phyloP scores from a whole-genome alignment of 352 stramenopile genomes.

The Pythium vanterpoolii region DNA sequence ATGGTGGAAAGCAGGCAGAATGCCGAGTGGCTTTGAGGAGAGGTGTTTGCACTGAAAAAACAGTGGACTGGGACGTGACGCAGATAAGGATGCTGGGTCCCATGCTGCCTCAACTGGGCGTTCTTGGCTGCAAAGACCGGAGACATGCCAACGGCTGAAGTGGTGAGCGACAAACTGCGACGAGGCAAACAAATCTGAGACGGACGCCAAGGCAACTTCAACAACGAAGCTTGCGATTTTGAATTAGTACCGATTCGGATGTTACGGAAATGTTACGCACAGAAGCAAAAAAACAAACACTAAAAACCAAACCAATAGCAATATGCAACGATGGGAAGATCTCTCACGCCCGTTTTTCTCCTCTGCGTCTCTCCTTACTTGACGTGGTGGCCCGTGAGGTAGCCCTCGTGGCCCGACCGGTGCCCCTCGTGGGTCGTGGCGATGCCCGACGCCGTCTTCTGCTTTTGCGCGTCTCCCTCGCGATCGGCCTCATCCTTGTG shows the following conservation, averaged over 20 bases:
- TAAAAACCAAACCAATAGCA: neutral
- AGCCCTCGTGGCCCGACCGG: neutral
- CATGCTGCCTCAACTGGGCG: no score
- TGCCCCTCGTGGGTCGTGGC: constrained; percentile 8
- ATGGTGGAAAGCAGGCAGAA: constrained; percentile 3
- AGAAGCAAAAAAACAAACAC: neutral
- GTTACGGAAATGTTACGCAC: neutral
- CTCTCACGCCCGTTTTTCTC: neutral
- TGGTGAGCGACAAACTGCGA: neutral
- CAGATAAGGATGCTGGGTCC: no score
- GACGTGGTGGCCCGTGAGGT: constrained; percentile 10
- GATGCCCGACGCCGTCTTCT: neutral
- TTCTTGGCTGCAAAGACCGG: no score
- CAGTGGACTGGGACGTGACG: neutral
- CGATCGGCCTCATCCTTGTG: neutral
- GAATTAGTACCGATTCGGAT: no score
- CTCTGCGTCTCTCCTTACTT: constrained; percentile 10
- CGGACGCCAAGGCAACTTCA: neutral
- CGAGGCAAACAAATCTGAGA: neutral
- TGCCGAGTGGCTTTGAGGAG: neutral
- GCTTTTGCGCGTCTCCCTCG: neutral
- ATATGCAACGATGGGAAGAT: neutral
- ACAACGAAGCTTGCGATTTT: no score
- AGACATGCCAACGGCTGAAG: no score
- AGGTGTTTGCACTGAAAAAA: neutral